Evolutionary conservation across 1,284 basidiomycete genomes (phyloP), one percentile per base, ranked within the genome.

Genomic region (Earliella scabrosa): DNA sequence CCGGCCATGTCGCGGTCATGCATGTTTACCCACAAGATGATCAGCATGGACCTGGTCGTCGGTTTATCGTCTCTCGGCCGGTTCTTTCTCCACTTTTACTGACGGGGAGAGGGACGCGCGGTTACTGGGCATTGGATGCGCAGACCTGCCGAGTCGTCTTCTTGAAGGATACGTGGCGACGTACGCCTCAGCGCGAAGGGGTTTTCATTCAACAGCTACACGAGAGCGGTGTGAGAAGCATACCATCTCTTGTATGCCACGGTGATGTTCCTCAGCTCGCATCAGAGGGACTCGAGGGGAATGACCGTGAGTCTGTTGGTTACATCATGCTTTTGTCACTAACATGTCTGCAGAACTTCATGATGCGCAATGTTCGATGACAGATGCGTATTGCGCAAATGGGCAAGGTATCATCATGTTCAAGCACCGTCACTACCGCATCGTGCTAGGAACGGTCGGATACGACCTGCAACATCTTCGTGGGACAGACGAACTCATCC

Each of bases 91-190:
- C 57, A 2, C 8, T 49, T 2, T 21, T 13, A 1, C 40, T 49
- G 1, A 31, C n/a, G 2, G 49, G 45, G 2, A 36, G 49, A 16
- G 48, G 49, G 10, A 59, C 57, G 0, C 27, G 45, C 2, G 49
- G 52, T 2, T 52, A 46, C n/a, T 59, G 57, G 57, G 57, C 52
- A 2, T 35, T 59, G 2, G 49, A 59, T 34, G 13, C 13, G 3
- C 21, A 9, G 13, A 41, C 45, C 1, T 11, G 4, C 9, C 24
- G 23, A 2, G 40, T 59, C 5, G 52, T 54, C 2, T 55, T 59
- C 21, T 9, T 59, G 8, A 59, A 59, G 27, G 57, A 59, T 23
- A 55, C 57, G 2, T 59, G 57, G 57, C 48, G 50, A 11, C 18
- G n/a, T n/a, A 3, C 45, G 14, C 13, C 14, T n/a, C 13, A 31